These are phyloP conservation scores for Rhodotorula paludigena DNA, from an alignment of 768 basidiomycete species.

Conservation along the genomic window DNA sequence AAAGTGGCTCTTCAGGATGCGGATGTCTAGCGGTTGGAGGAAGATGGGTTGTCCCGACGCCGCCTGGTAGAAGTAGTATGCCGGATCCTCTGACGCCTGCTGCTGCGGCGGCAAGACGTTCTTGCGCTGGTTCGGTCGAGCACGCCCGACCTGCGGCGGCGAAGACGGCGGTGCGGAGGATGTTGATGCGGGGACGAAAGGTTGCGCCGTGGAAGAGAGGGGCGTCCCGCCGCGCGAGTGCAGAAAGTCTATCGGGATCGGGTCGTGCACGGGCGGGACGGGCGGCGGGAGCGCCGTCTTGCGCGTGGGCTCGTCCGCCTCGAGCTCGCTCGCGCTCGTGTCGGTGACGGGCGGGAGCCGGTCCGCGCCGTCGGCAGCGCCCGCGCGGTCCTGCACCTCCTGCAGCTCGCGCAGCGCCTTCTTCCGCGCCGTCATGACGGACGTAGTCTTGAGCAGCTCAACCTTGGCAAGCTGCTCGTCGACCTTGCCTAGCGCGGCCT, in stretches of 20 bases:
- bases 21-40: slow-evolving; percentile 92
- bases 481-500: slow-evolving; percentile 69
- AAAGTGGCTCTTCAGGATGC: slow-evolving; percentile 80
- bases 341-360: slow-evolving; percentile 44
- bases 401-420: slow-evolving; percentile 51
- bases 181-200: slow-evolving; percentile 2
- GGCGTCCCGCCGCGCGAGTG: background rate
- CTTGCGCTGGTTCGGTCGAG: slow-evolving; percentile 47
- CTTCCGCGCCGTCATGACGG: slow-evolving; percentile 62
- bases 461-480: slow-evolving; percentile 75
- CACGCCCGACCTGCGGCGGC: slow-evolving; percentile 1
- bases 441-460: slow-evolving; percentile 59
- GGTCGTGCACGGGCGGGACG: slow-evolving; percentile 7
- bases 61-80: slow-evolving; percentile 94
- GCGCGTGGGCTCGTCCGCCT: slow-evolving; percentile 38
- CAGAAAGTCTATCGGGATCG: slow-evolving; percentile 18
- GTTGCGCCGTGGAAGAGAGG: background rate
- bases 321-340: slow-evolving; percentile 40
- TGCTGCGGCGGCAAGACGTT: slow-evolving; percentile 83
- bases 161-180: background rate
- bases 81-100: slow-evolving; percentile 52
- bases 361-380: slow-evolving; percentile 57
- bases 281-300: slow-evolving; percentile 14
- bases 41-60: slow-evolving; percentile 84
- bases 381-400: slow-evolving; percentile 46